These are phyloP conservation scores for Bruguiera hainesii DNA, from an alignment of 441 rosid species.

Conservation along the genomic window DNA sequence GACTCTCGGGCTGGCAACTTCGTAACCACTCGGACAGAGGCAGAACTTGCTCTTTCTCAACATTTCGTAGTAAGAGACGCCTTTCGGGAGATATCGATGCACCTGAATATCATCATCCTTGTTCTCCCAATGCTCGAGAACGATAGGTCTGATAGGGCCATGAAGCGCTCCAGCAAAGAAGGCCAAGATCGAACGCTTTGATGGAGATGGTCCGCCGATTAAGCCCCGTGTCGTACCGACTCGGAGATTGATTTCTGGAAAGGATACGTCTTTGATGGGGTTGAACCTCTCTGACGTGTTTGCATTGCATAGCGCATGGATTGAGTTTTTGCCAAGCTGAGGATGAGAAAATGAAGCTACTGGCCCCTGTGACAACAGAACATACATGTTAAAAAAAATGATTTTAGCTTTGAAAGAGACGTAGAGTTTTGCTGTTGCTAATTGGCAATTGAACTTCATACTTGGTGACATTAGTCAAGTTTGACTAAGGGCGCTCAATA, in stretches of 20 bases:
- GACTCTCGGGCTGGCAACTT: slow-evolving; percentile 86
- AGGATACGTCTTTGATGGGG: slow-evolving; percentile 70
- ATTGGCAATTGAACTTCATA: too few relatives aligned
- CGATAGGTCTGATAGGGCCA: slow-evolving; percentile 81
- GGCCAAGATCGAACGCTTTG: slow-evolving; percentile 65
- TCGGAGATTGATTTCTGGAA: slow-evolving; percentile 76
- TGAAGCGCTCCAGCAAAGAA: slow-evolving; percentile 94
- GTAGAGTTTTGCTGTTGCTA: too few relatives aligned
- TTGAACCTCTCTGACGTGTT: slow-evolving; percentile 85
- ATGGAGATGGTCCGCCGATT: slow-evolving; percentile 80
- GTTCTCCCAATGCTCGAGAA: slow-evolving; percentile 83
- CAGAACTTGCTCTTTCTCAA: slow-evolving; percentile 77
- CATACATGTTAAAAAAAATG: neutral
- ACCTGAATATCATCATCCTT: slow-evolving; percentile 68
- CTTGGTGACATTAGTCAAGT: too few relatives aligned
- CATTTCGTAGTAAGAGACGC: slow-evolving; percentile 63
- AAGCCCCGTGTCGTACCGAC: slow-evolving; percentile 53
- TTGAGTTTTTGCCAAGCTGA: slow-evolving; percentile 55
- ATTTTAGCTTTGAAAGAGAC: too few relatives aligned
- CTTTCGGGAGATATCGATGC: slow-evolving; percentile 69
- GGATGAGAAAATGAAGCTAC: slow-evolving; percentile 62
- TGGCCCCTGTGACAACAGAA: slow-evolving; percentile 55
- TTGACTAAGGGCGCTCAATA: too few relatives aligned
- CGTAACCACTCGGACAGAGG: slow-evolving; percentile 88
- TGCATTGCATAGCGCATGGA: slow-evolving; percentile 85